Percentiles rank a stretch among this genome's conserved stretches.
Conservation (phyloP, 2,329 filamentous ascomycete species). For the Arthrobotrys iridis region DNA sequence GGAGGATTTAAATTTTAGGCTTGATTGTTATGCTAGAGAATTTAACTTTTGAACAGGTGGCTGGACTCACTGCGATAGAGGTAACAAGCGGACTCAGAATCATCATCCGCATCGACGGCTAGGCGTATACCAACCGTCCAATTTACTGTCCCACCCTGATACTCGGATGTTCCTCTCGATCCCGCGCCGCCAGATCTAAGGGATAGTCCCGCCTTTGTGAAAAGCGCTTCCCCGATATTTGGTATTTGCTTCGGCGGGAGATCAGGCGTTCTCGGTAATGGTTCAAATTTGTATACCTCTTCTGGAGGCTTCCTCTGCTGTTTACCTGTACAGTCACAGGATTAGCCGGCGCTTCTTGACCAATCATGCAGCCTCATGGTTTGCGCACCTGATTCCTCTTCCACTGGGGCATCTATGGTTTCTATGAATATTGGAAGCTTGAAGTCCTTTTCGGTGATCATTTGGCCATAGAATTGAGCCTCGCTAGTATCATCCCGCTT, state of each 20-base stretch:
- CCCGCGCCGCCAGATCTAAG: background rate
- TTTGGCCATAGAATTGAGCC: constrained; percentile 40
- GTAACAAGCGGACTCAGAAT: constrained; percentile 24
- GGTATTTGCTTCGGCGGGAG: background rate
- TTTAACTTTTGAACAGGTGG: no score
- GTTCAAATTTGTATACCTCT: background rate
- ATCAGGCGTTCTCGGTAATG: background rate
- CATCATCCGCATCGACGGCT: constrained; percentile 35
- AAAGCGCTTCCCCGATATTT: constrained; percentile 12
- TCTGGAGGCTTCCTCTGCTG: background rate
- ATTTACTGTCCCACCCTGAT: constrained; percentile 4
- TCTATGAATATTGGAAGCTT: constrained; percentile 3
- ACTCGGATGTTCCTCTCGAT: background rate
- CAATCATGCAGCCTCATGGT: no score
- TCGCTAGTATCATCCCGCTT: constrained; percentile 30
- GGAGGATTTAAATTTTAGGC: background rate
- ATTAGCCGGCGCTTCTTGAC: no score
- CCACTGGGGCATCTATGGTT: background rate
- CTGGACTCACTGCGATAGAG: constrained; percentile 33
- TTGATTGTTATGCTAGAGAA: no score
- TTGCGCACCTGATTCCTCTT: background rate
- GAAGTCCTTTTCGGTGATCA: constrained; percentile 18
- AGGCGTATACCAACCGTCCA: constrained; percentile 19
- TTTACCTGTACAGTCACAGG: background rate
- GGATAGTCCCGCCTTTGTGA: constrained; percentile 12